phyloP scores from a whole-genome alignment of 768 basidiomycete genomes.

The Leccinum sublutescens region DNA sequence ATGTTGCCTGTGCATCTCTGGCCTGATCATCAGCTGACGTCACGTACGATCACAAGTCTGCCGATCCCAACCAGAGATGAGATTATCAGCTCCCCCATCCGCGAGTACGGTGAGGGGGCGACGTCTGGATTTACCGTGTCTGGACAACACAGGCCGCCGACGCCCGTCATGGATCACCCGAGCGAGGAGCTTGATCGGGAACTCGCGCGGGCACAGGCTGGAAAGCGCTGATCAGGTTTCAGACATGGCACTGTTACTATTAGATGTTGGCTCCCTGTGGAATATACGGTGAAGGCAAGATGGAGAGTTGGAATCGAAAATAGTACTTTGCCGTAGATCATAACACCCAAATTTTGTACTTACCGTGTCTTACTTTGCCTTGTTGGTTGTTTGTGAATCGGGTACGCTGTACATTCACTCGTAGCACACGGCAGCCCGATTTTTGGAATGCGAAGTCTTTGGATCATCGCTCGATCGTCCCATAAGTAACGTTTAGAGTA shows the following conservation, averaged over 20 bases:
- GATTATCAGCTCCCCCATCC: slow-evolving; percentile 73
- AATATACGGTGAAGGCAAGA: neutral
- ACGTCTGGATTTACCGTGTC: slow-evolving; percentile 66
- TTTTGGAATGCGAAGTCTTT: neutral
- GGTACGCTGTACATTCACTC: neutral
- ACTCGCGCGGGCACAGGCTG: slow-evolving; percentile 69
- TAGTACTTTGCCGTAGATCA: neutral
- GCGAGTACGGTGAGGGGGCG: slow-evolving; percentile 58
- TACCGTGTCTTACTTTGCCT: neutral
- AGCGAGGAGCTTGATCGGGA: slow-evolving; percentile 84
- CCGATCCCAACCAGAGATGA: slow-evolving; percentile 82
- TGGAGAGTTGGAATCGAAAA: neutral
- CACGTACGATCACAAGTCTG: slow-evolving; percentile 43
- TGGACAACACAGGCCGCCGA: slow-evolving; percentile 46
- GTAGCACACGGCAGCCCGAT: too few species aligned
- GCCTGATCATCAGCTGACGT: neutral
- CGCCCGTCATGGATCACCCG: slow-evolving; percentile 81
- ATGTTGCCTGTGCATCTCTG: neutral
- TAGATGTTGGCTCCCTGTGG: neutral
- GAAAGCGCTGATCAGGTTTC: slow-evolving; percentile 22
- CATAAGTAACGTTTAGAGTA: neutral
- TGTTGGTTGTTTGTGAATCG: neutral
- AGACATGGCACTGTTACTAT: neutral
- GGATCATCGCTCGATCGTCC: neutral
- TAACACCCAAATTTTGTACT: neutral